Evolutionary conservation across 106 monocot genomes (phyloP).

Genomic region (Dendrobium chrysotoxum): DNA sequence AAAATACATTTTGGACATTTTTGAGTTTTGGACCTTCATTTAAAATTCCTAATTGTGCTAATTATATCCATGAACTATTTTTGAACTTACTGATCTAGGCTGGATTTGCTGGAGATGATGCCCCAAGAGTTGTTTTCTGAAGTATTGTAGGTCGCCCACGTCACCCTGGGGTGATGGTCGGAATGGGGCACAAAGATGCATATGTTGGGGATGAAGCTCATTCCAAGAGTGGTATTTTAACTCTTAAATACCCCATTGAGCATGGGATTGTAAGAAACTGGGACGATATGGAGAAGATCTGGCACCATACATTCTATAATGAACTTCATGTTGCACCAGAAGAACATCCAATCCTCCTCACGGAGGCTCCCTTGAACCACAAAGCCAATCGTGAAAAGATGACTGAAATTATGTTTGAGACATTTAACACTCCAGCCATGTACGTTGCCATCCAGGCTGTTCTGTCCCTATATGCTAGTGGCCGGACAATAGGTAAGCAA

Average conservation of each 20-base stretch:
- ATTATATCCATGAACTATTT: background rate
- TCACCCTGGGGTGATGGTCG: slow-evolving; percentile 29
- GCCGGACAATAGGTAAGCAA: slow-evolving; percentile 17
- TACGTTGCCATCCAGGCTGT: slow-evolving; percentile 39
- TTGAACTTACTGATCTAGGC: slow-evolving; percentile 13
- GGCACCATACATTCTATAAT: slow-evolving; percentile 34
- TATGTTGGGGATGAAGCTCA: slow-evolving; percentile 39
- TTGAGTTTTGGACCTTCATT: no score
- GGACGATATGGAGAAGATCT: slow-evolving; percentile 30
- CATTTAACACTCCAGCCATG: slow-evolving; percentile 29
- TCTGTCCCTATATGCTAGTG: slow-evolving; percentile 35
- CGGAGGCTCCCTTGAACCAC: slow-evolving; percentile 34
- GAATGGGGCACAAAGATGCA: slow-evolving; percentile 36
- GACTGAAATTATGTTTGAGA: slow-evolving; percentile 39
- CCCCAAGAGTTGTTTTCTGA: slow-evolving; percentile 32
- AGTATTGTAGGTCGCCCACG: slow-evolving; percentile 30
- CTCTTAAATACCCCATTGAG: slow-evolving; percentile 30
- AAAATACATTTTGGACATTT: background rate
- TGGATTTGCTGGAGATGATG: slow-evolving; percentile 41
- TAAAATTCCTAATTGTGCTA: background rate
- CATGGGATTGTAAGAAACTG: slow-evolving; percentile 38
- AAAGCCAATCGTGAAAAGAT: slow-evolving; percentile 39
- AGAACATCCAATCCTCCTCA: slow-evolving; percentile 32
- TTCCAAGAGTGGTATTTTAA: slow-evolving; percentile 29
- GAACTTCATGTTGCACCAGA: slow-evolving; percentile 38